Conservation (phyloP, 2,329 filamentous ascomycete genomes). For the Penicillium sp. region DNA sequence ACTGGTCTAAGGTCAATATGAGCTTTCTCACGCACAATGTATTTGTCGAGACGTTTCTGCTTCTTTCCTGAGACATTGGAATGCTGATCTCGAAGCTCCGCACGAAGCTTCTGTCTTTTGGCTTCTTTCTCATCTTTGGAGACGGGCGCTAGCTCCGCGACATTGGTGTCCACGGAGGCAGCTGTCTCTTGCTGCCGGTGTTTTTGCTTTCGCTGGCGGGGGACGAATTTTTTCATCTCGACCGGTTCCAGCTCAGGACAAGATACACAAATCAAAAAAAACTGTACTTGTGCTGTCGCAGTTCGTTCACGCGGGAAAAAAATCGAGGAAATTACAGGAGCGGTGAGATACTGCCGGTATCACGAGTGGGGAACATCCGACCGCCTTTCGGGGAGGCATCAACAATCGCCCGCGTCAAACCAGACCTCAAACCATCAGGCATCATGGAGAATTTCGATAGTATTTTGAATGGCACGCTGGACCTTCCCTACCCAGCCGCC, state of each 20-base stretch:
- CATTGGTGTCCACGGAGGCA: conserved; percentile 48
- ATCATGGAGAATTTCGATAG: conserved; percentile 30
- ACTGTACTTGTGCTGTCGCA: conserved; percentile 3
- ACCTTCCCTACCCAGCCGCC: conserved; percentile 65
- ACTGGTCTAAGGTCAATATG: background rate
- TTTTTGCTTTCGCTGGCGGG: conserved; percentile 59
- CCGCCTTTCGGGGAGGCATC: conserved; percentile 12
- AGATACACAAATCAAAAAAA: conserved; percentile 9
- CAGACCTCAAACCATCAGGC: background rate
- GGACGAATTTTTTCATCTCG: conserved; percentile 50
- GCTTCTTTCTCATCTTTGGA: conserved; percentile 55
- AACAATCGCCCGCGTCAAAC: conserved; percentile 1
- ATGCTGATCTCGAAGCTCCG: conserved; percentile 54
- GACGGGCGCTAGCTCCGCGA: conserved; percentile 41
- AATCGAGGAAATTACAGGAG: conserved; percentile 13
- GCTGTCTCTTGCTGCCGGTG: conserved; percentile 35
- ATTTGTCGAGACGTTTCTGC: conserved; percentile 66
- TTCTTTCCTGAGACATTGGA: conserved; percentile 63
- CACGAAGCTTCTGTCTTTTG: conserved; percentile 51
- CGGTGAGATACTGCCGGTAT: conserved; percentile 19
- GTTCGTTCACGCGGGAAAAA: conserved; percentile 17
- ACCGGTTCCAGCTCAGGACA: conserved; percentile 11
- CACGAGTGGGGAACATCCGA: conserved; percentile 14
- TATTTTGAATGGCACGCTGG: conserved; percentile 41
- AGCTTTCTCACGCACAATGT: conserved; percentile 51